Evolutionary conservation across 2,329 filamentous ascomycete genomes (phyloP), one percentile per base, ranked within the genome.

Genomic region (Colletotrichum orchidophilum): DNA sequence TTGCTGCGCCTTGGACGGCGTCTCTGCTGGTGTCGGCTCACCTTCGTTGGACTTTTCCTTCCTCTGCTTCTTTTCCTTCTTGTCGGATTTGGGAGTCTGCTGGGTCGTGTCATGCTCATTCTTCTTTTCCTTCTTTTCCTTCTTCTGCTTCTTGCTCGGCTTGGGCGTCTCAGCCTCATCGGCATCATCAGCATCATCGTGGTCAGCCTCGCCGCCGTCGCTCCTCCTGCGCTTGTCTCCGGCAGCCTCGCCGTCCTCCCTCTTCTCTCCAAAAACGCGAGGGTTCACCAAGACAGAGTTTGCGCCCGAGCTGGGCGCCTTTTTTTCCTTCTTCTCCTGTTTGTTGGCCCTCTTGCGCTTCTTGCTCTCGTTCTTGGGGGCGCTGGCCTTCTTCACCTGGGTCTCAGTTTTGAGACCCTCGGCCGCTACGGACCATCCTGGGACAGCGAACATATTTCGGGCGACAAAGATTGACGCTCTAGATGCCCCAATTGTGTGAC

Each of bases 341-440:
- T 75, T 73, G 27, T 69, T 63, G 26, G 66, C 61, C 27, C 65
- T 71, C 58, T 67, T 75, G 42, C 76, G 84, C 83, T 91, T 91
- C 73, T 90, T 87, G 29, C 59, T 62, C 42, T 52, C 50, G n/a
- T 61, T 90, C 78, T 87, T 91, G 74, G 86, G 89, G 75, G 83
- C 78, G 70, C 83, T 74, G 73, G 80, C 79, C 74, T 74, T 61
- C 42, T 66, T 59, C 50, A 71, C 66, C 12, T 75, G 71, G 72
- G 85, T 87, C 82, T 97, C 94, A 33, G 90, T 82, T 81, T 94
- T 94, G 74, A 97, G 88, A 63, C 84, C 85, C 75, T 91, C 89
- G 73, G 92, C 88, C 66, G 94, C 90, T 42, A 98, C 87, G 49
- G 94, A 94, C 95, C 96, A 98, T 75, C 96, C 96, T 77, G 94